Evolutionary conservation across 2,329 filamentous ascomycete species (phyloP).

Genomic region (Tolypocladium amazonense): DNA sequence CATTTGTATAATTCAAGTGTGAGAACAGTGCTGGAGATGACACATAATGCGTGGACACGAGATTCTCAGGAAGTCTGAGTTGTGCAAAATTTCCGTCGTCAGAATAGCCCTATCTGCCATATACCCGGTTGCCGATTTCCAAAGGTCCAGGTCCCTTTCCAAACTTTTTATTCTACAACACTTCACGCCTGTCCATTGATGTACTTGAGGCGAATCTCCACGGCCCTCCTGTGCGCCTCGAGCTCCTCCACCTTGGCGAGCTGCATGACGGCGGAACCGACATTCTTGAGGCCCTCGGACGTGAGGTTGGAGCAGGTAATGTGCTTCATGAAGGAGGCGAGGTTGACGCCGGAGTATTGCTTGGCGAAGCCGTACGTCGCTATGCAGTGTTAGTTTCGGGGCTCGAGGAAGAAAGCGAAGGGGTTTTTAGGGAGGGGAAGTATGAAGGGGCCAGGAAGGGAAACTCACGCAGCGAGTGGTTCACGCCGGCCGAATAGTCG

Average conservation of each 20-base stretch:
- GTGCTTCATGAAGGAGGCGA: slow-evolving; percentile 94
- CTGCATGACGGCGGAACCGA: slow-evolving; percentile 87
- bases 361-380: slow-evolving; percentile 97
- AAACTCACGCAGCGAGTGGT: slow-evolving; percentile 83
- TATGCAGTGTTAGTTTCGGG: slow-evolving; percentile 23
- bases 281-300: slow-evolving; percentile 71
- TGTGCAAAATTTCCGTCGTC: not conserved
- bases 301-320: slow-evolving; percentile 92
- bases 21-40: not conserved
- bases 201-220: slow-evolving; percentile 65
- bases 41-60: not conserved
- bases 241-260: slow-evolving; percentile 89
- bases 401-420: not conserved
- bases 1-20: not conserved
- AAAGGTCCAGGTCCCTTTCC: not conserved
- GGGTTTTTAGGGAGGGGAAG: not conserved
- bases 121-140: not conserved
- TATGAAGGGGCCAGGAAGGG: slow-evolving; percentile 14
- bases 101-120: not conserved
- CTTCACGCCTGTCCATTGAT: slow-evolving; percentile 23
- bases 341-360: slow-evolving; percentile 95
- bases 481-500: slow-evolving; percentile 95
- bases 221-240: slow-evolving; percentile 83
- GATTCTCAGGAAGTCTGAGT: not conserved
- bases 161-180: slow-evolving; percentile 1